Evolutionary conservation across 805 yeast genomes (phyloP).

Genomic region (Saturnispora serradocipensis): DNA sequence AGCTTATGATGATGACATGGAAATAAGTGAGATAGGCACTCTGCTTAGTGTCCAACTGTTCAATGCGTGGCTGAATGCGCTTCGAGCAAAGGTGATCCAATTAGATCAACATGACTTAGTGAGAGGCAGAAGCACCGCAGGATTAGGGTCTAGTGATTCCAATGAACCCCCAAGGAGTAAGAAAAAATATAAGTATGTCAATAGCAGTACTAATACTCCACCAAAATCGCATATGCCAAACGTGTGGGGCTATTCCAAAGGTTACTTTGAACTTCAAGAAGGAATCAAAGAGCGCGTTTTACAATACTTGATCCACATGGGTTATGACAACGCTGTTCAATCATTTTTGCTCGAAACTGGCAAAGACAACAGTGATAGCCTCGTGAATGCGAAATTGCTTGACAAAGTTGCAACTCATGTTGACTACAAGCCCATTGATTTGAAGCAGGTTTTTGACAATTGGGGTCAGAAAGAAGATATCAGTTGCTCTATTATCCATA

Average conservation of each 20-base stretch:
- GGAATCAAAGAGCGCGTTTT: conserved; percentile 5
- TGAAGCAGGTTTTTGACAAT: conserved; percentile 33
- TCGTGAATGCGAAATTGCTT: conserved; percentile 64
- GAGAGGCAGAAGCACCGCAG: conserved; percentile 1
- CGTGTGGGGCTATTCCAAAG: conserved; percentile 10
- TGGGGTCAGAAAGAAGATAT: conserved; percentile 28
- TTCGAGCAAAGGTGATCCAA: not conserved
- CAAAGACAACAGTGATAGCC: not conserved
- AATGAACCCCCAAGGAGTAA: not conserved
- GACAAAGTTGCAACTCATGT: no score
- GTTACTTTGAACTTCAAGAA: conserved; percentile 9
- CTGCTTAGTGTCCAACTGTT: not conserved
- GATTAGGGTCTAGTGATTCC: not conserved
- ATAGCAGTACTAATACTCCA: not conserved
- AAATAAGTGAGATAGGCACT: not conserved
- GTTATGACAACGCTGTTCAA: conserved; percentile 10
- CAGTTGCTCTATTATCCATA: not conserved
- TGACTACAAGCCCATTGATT: conserved; percentile 19
- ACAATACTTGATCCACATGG: conserved; percentile 9
- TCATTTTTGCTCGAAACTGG: conserved; percentile 2
- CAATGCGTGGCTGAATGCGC: not conserved
- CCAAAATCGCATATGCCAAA: conserved; percentile 7
- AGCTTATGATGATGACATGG: not conserved
- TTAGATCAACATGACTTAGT: not conserved
- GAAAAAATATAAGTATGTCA: not conserved